These are phyloP conservation scores for Zhuliangozyma parablackwelliae DNA, from an alignment of 1,139 yeast species.

Conservation along the genomic window DNA sequence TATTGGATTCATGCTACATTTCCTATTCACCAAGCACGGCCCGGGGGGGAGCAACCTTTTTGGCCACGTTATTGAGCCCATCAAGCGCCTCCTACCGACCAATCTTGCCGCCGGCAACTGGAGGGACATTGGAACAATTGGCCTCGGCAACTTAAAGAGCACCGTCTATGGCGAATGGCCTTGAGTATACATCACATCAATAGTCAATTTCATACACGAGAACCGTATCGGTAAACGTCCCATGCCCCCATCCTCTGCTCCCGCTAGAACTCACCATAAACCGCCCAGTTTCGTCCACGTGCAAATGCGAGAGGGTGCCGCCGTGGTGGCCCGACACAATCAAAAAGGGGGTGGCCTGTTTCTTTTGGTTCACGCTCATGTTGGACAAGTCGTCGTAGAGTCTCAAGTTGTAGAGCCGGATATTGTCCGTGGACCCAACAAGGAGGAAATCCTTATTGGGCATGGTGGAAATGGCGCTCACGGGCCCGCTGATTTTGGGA, in stretches of 20 bases:
- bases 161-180: constrained; percentile 15
- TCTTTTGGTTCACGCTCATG: constrained; percentile 20
- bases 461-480: constrained; percentile 72
- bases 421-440: constrained; percentile 88
- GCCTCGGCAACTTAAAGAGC: constrained; percentile 27
- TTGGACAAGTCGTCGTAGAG: constrained; percentile 38
- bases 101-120: too few relatives aligned
- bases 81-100: too few relatives aligned
- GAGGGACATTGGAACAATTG: constrained; percentile 3
- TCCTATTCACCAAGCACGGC: constrained; percentile 23
- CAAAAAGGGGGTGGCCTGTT: constrained; percentile 52
- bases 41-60: constrained; percentile 6
- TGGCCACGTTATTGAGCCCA: too few relatives aligned
- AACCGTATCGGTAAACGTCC: constrained; percentile 72
- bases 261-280: constrained; percentile 92
- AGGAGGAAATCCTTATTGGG: constrained; percentile 77
- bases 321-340: constrained; percentile 64
- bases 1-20: constrained; percentile 37
- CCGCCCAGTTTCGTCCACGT: constrained; percentile 81
- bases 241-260: constrained; percentile 89
- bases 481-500: constrained; percentile 90
- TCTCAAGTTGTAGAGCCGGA: constrained; percentile 75
- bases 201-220: constrained; percentile 70
- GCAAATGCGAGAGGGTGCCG: constrained; percentile 52
- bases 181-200: too few relatives aligned